Evolutionary conservation across 2,329 filamentous ascomycete genomes (phyloP), one percentile per base, ranked within the genome.

Genomic region (Zalaria sp.): DNA sequence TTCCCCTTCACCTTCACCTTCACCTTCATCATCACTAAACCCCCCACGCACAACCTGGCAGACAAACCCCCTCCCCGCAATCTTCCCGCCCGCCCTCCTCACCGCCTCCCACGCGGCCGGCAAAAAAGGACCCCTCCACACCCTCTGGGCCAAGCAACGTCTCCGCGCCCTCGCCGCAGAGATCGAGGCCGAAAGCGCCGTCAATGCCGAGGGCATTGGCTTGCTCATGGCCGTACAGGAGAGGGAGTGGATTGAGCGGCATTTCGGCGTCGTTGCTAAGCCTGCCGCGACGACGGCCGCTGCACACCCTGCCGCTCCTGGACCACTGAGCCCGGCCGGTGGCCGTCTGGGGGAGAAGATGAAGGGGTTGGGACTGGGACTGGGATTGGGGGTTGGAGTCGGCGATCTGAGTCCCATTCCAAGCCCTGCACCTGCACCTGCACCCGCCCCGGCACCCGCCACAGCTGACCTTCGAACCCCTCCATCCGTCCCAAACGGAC

Each of bases 121-220:
- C 5, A 79, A 79, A 52, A 82, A 84, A 47, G 87, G 87, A 2
- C 84, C 93, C 2, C 63, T 94, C 45, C 88, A 93, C 57, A 93
- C 85, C 2, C 77, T 89, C 44, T 95, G 88, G 86, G 88, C 84
- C 11, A 87, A 87, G 67, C 81, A 83, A 59, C 71, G 87, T 35
- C 65, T 94, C 25, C 75, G 77, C 28, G 79, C 83, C 47, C 66
- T 94, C 38, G 76, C 86, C 40, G 70, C 70, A 44, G 87, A 94
- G 65, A 89, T 93, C 51, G 75, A 73, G 6, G 66, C 67, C 5
- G 87, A 93, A 64, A 73, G 81, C 55, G 72, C 72, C 51, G 67
- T 70, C 47, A 93, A 93, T 55, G 72, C 73, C 8, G 87, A 94
- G 63, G 83, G 87, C 18, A 75, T 94, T 11, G 87, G 83, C 2